These are phyloP conservation scores for Colletotrichum tabaci DNA, from an alignment of 2,329 filamentous ascomycete genomes.

Conservation along the genomic window DNA sequence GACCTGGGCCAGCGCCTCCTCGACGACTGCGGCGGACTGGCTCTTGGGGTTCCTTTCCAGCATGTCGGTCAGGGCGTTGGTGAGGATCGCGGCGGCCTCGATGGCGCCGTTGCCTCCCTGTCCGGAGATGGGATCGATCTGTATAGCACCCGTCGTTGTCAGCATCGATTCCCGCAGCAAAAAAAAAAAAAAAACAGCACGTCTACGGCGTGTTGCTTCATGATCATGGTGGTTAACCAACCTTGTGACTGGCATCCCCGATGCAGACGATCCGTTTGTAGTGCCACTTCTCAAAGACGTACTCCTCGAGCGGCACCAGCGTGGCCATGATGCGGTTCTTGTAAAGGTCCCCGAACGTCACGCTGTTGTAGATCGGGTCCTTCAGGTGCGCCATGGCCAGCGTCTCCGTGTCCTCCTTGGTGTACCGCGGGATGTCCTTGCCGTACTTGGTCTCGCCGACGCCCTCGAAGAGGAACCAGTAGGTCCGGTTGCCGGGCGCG, in stretches of 20 bases:
- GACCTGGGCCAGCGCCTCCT: conserved; percentile 14
- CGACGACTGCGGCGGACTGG: not conserved
- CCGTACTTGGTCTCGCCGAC: conserved; percentile 47
- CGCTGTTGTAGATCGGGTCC: conserved; percentile 44
- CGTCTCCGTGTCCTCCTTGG: conserved; percentile 49
- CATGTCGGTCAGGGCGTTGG: conserved; percentile 38
- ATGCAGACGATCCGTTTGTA: conserved; percentile 56
- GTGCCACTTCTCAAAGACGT: conserved; percentile 56
- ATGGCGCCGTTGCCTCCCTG: conserved; percentile 49
- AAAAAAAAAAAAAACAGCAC: too few relatives aligned
- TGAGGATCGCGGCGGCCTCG: conserved; percentile 45
- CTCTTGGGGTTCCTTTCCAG: conserved; percentile 25
- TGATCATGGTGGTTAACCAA: conserved; percentile 21
- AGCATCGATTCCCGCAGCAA: too few relatives aligned
- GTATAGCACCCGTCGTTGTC: too few relatives aligned
- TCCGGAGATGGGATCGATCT: conserved; percentile 46
- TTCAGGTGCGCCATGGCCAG: conserved; percentile 47
- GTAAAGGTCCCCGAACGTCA: conserved; percentile 51
- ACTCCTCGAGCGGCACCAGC: conserved; percentile 49
- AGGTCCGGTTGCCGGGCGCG: conserved; percentile 50
- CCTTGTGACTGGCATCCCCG: conserved; percentile 61
- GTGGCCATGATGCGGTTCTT: conserved; percentile 48
- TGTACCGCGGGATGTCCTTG: conserved; percentile 52
- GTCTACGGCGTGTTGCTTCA: not conserved
- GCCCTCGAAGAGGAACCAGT: conserved; percentile 55